Evolutionary conservation across 75 land plant genomes (phyloP).

Genomic region (Selaginella moellendorffii): DNA sequence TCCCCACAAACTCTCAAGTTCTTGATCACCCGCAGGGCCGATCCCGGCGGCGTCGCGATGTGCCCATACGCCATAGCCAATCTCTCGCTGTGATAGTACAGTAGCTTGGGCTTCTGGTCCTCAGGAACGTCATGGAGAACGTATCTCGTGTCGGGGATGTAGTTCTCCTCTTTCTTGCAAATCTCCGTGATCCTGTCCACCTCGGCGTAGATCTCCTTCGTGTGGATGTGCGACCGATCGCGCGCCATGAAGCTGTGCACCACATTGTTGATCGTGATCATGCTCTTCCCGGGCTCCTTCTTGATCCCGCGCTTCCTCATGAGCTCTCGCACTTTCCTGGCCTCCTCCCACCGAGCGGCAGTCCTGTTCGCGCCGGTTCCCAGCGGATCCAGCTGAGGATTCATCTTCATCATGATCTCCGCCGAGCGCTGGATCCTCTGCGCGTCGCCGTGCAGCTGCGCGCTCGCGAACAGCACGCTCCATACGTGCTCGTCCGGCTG

Average conservation of each 20-base stretch:
- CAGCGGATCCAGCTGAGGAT: neutral
- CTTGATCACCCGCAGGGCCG: slow-evolving; percentile 21
- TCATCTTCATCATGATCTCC: neutral
- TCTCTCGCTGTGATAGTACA: neutral
- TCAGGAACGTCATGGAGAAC: neutral
- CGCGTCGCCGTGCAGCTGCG: neutral
- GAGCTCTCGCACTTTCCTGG: slow-evolving; percentile 12
- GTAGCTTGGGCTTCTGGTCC: neutral
- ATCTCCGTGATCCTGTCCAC: slow-evolving; percentile 17
- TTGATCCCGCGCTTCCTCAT: slow-evolving; percentile 18
- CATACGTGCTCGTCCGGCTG: neutral
- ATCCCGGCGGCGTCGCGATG: neutral
- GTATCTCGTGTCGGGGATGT: slow-evolving; percentile 9
- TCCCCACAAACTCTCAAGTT: slow-evolving; percentile 31
- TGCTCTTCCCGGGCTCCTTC: slow-evolving; percentile 26
- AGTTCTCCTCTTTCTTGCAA: slow-evolving; percentile 15
- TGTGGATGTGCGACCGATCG: slow-evolving; percentile 18
- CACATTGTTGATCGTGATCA: slow-evolving; percentile 19
- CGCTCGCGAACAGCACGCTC: neutral
- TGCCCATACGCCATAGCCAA: neutral
- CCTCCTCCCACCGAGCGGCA: slow-evolving; percentile 25
- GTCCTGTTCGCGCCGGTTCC: neutral
- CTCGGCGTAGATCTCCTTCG: slow-evolving; percentile 10
- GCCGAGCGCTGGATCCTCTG: neutral
- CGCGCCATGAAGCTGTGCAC: slow-evolving; percentile 18